A percentile compares a stretch with the other conserved stretches of the same genome.
phyloP scores from a whole-genome alignment of 2,329 filamentous ascomycete species.

The Fusarium siculi region DNA sequence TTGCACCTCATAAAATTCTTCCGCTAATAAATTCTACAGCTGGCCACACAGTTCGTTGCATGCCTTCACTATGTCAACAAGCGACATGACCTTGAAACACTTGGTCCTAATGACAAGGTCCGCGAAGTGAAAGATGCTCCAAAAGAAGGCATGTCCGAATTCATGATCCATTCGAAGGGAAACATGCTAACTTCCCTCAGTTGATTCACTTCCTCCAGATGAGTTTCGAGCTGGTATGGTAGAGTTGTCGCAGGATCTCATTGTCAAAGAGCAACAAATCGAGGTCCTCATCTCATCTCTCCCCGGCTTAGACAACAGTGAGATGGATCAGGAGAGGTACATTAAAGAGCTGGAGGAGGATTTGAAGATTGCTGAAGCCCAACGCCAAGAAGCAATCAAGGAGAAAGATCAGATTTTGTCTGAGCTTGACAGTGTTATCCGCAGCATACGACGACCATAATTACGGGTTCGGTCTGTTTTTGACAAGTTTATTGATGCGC shows the following conservation, averaged over 20 bases:
- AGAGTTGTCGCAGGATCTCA: conserved; percentile 80
- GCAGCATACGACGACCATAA: conserved; percentile 68
- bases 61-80: conserved; percentile 73
- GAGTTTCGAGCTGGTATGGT: conserved; percentile 74
- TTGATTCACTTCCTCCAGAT: conserved; percentile 70
- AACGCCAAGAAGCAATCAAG: conserved; percentile 70
- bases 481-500: conserved; percentile 6
- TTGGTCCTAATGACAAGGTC: conserved; percentile 68
- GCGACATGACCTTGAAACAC: conserved; percentile 73
- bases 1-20: too few relatives aligned
- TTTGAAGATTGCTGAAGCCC: conserved; percentile 69
- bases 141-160: conserved; percentile 58
- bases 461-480: neutral
- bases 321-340: conserved; percentile 77
- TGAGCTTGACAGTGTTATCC: conserved; percentile 70
- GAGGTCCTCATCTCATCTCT: conserved; percentile 79
- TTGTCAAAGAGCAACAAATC: conserved; percentile 85
- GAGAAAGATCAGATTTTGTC: conserved; percentile 71
- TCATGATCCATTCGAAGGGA: neutral
- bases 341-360: conserved; percentile 74
- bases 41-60: conserved; percentile 75
- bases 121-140: conserved; percentile 66
- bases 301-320: conserved; percentile 81
- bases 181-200: conserved; percentile 47
- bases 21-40: conserved; percentile 53